phyloP scores from a whole-genome alignment of 2,329 filamentous ascomycete genomes.

The Paraphoma chrysanthemicola region DNA sequence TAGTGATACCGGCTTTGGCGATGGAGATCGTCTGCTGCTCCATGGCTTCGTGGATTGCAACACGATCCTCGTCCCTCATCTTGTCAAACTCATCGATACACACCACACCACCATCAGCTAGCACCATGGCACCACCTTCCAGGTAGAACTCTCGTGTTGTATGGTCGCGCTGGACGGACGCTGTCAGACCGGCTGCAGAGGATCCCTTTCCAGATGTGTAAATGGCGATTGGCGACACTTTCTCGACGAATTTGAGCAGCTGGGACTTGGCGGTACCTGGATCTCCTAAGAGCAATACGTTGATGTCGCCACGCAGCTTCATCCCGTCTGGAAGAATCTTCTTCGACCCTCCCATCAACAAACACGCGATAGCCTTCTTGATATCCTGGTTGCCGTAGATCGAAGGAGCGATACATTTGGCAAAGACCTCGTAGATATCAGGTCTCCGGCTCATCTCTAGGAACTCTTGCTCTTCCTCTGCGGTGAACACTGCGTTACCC shows the following conservation, averaged over 20 bases:
- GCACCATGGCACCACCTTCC: constrained; percentile 97
- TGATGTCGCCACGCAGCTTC: constrained; percentile 97
- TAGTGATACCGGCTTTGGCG: constrained; percentile 97
- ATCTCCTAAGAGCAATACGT: constrained; percentile 94
- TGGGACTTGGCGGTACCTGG: constrained; percentile 98
- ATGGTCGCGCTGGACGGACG: constrained; percentile 92
- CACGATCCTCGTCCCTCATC: constrained; percentile 97
- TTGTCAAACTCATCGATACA: constrained; percentile 99
- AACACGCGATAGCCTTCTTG: constrained; percentile 94
- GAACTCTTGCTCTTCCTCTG: constrained; percentile 98
- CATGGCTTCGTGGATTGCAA: constrained; percentile 99
- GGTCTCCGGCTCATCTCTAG: constrained; percentile 86
- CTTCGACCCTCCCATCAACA: constrained; percentile 93
- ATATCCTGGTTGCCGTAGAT: constrained; percentile 97
- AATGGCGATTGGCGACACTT: constrained; percentile 93
- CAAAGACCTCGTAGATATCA: constrained; percentile 90
- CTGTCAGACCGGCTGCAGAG: constrained; percentile 94
- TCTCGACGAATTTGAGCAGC: constrained; percentile 95
- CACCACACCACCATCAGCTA: constrained; percentile 94
- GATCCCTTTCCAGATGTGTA: constrained; percentile 99
- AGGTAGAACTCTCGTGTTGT: constrained; percentile 96
- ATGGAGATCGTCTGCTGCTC: constrained; percentile 99
- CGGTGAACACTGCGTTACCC: constrained; percentile 82
- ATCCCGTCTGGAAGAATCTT: constrained; percentile 98
- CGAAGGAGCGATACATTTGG: constrained; percentile 92